Evolutionary conservation across 805 yeast genomes (phyloP), one percentile per base, ranked within the genome.

Genomic region (Candida khao-thaluensis): DNA sequence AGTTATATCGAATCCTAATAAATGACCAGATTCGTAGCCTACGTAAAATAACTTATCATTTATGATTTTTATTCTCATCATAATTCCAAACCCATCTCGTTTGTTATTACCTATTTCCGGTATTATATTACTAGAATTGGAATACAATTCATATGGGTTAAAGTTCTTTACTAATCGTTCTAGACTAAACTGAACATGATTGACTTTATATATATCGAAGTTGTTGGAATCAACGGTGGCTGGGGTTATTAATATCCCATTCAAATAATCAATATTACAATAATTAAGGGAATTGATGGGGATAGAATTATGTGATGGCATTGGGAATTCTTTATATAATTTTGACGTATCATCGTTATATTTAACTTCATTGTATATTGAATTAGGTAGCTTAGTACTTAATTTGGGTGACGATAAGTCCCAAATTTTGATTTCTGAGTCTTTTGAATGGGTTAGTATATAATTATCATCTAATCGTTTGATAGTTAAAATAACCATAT

Each of bases 281-380:
- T 82, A 87, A 50, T 85, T 86, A 46, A 87, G 62, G 3, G 86
- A 69, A 56, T 87, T 87, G 30, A 84, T 83, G 5, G 89, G 89
- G 47, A 83, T 66, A 12, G 74, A 70, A 44, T 72, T 35, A 28
- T 46, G 17, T 30, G 35, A 8, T 5, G 51, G 51, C 8, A 31
- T 22, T 11, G 44, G 41, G 25, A 48, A 47, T 26, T 36, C 29
- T 7, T 34, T 25, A n/a, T 26, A 16, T 8, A 44, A 29, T 18
- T 30, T 41, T 74, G 80, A 7, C 5, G 27, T 30, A 11, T 48
- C 40, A 23, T 40, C 46, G 22, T 43, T 14, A 46, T 47, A 43
- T 29, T 52, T 40, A 39, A 43, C 16, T 11, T 45, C 47, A 40
- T 46, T 48, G 33, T 31, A 47, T 10, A 28, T 20, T 17, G 37